Conservation (phyloP, 2,329 filamentous ascomycete species). For the Fusarium scirpi region DNA sequence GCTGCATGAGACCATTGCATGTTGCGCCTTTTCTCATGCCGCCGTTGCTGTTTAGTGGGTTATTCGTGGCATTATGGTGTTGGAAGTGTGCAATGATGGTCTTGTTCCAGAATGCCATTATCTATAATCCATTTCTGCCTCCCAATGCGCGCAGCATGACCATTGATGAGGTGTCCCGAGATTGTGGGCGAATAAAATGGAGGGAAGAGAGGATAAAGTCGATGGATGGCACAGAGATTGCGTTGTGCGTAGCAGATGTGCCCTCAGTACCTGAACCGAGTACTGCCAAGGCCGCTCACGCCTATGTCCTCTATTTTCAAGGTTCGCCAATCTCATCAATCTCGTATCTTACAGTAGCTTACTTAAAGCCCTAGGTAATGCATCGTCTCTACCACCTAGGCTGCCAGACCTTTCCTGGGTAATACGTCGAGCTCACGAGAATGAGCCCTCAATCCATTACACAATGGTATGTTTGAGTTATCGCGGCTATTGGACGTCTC, state of each 20-base stretch:
- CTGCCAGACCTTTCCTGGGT: constrained; percentile 68
- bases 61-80: constrained; percentile 73
- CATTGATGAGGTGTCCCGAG: constrained; percentile 70
- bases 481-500: constrained; percentile 82
- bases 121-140: constrained; percentile 82
- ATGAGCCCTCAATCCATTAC: constrained; percentile 53
- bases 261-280: constrained; percentile 7
- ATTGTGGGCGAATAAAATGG: constrained; percentile 75
- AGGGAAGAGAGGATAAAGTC: constrained; percentile 70
- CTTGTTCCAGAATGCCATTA: constrained; percentile 82
- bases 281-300: constrained; percentile 44
- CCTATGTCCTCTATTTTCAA: constrained; percentile 59
- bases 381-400: constrained; percentile 68
- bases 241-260: constrained; percentile 66
- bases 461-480: constrained; percentile 70
- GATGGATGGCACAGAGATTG: constrained; percentile 73
- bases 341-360: constrained; percentile 9
- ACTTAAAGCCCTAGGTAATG: constrained; percentile 61
- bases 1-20: constrained; percentile 46
- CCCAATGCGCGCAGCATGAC: constrained; percentile 76
- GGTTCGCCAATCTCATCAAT: constrained; percentile 29
- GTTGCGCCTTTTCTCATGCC: constrained; percentile 65
- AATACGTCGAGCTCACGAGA: constrained; percentile 59
- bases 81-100: constrained; percentile 81
- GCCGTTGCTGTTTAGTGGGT: constrained; percentile 73